Evolutionary conservation across 2,329 filamentous ascomycete genomes (phyloP), one percentile per base, ranked within the genome.

Genomic region (Scytalidium lignicola): DNA sequence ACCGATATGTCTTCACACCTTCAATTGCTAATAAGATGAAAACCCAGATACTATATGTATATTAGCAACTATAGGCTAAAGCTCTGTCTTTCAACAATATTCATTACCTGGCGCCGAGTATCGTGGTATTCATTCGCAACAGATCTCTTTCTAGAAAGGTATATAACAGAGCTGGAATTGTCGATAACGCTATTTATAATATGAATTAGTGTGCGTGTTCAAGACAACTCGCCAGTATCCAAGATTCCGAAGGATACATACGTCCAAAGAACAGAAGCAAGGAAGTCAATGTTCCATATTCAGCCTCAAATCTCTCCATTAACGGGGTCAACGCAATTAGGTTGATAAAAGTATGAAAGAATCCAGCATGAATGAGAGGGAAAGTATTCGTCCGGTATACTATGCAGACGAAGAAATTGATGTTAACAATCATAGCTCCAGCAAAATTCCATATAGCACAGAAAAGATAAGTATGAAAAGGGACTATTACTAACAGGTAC

Each of bases 321-420:
- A 99, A 74, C n/a, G 93, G 93, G 37, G 85, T 84, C 54, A 97
- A 67, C 19, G 90, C 88, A 55, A 95, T 46, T 20, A 90, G 67
- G 68, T 97, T 96, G 63, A 95, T 72, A 47, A 91, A 62, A 53
- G 85, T 78, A 68, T 97, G 93, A 59, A 96, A 74, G 65, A 95
- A 78, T 60, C 86, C 86, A 41, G 82, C 68, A 65, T 99, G 93
- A 52, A 96, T 83, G 49, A 99, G 74, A 1, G 91, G 90, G 64
- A 90, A 99, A 0, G 92, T 95, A 65, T 96, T 96, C 29, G 95
- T 78, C 53, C 93, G 85, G 69, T 96, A 92, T 73, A 95, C 91
- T 96, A 66, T 44, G 41, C 39, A 19, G 40, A 17, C 48, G 43
- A 37, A 17, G 10, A 10, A 26, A 26, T 26, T 5, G 15, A 37